Conservation (phyloP, 2,329 filamentous ascomycete species). For the Alternaria incomplexa region DNA sequence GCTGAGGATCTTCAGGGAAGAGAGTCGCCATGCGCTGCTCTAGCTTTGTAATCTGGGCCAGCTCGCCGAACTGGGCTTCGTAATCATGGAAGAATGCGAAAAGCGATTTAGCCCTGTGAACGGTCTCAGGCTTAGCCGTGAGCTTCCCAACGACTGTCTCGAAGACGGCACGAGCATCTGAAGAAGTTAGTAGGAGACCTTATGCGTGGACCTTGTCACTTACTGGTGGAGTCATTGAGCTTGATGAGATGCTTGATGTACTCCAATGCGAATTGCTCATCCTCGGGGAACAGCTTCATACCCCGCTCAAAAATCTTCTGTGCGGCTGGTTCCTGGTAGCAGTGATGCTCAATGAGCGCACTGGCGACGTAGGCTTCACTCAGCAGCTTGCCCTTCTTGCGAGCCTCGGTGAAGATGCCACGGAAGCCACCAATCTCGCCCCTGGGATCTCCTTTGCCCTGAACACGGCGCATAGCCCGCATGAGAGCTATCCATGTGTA, state of each 20-base stretch:
- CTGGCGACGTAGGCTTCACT: constrained; percentile 95
- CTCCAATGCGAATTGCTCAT: constrained; percentile 91
- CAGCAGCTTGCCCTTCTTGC: constrained; percentile 83
- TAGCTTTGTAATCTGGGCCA: constrained; percentile 86
- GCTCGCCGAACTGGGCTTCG: constrained; percentile 91
- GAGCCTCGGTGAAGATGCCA: constrained; percentile 86
- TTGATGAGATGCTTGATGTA: constrained; percentile 95
- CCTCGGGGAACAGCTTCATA: constrained; percentile 89
- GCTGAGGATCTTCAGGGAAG: constrained; percentile 84
- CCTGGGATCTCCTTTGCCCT: constrained; percentile 71
- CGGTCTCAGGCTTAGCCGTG: constrained; percentile 74
- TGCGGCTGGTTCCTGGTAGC: constrained; percentile 91
- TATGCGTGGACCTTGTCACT: constrained; percentile 44
- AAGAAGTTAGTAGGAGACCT: constrained; percentile 12
- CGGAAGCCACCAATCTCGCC: constrained; percentile 76
- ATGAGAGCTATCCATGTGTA: constrained; percentile 95
- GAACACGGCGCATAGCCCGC: constrained; percentile 89
- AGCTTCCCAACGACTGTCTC: constrained; percentile 90
- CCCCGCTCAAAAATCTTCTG: constrained; percentile 96
- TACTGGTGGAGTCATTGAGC: constrained; percentile 91
- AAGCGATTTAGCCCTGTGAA: constrained; percentile 79
- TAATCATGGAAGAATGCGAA: constrained; percentile 95
- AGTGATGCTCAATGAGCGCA: constrained; percentile 91
- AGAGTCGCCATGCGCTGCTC: constrained; percentile 92
- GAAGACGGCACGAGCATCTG: constrained; percentile 93